These are phyloP conservation scores for Uncinocarpus reesii DNA, from an alignment of 2,329 filamentous ascomycete genomes.

Conservation along the genomic window DNA sequence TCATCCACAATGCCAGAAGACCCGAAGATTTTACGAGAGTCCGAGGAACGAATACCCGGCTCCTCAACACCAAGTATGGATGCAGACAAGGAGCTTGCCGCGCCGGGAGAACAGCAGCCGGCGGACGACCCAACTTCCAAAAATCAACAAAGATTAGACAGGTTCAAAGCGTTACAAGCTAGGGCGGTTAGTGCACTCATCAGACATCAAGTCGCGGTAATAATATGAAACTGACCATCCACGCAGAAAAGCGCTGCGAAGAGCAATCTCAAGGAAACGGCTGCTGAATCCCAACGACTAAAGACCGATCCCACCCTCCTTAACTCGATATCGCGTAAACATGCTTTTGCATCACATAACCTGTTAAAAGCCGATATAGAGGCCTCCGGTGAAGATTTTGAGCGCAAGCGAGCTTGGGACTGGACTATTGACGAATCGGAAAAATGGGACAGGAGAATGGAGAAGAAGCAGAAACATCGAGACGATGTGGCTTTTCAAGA, in stretches of 20 bases:
- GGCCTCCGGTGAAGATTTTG: constrained; percentile 79
- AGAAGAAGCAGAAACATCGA: constrained; percentile 69
- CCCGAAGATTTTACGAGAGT: not conserved
- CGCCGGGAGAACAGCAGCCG: not conserved
- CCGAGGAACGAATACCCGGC: not conserved
- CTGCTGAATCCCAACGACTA: constrained; percentile 68
- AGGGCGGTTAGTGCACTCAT: constrained; percentile 46
- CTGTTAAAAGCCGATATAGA: constrained; percentile 85
- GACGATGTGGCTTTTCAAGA: constrained; percentile 87
- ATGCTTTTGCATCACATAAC: constrained; percentile 82
- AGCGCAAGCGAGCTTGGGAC: constrained; percentile 96
- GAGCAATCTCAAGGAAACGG: constrained; percentile 70
- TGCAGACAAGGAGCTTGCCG: not conserved
- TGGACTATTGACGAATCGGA: constrained; percentile 95
- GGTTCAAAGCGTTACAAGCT: constrained; percentile 79
- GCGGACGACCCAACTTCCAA: constrained; percentile 17
- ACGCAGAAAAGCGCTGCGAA: constrained; percentile 33
- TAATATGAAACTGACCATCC: not conserved
- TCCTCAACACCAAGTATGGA: too few relatives aligned
- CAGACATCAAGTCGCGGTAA: not conserved
- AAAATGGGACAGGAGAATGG: constrained; percentile 81
- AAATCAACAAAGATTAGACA: constrained; percentile 57
- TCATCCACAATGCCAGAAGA: not conserved
- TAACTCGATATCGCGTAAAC: constrained; percentile 68
- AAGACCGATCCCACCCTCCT: constrained; percentile 68